Evolutionary conservation across 768 basidiomycete species (phyloP).

Genomic region (Cantharellus anzutake): DNA sequence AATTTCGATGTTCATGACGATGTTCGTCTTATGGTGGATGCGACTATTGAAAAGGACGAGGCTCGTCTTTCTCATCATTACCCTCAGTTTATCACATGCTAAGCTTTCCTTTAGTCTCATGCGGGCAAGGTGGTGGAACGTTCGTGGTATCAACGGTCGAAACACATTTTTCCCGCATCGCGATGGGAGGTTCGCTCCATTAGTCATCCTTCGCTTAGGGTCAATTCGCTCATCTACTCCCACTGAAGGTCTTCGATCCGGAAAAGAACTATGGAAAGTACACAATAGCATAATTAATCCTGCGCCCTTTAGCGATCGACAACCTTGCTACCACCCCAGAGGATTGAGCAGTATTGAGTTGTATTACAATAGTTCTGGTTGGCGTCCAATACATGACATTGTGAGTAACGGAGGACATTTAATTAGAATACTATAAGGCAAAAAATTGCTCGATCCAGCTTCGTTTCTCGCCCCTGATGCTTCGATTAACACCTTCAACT

Average conservation of each 20-base stretch:
- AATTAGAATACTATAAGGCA: neutral
- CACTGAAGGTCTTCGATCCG: conserved; percentile 65
- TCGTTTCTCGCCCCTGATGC: neutral
- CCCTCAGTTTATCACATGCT: neutral
- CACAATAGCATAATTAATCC: conserved; percentile 33
- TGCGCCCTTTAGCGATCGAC: neutral
- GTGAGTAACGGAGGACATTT: neutral
- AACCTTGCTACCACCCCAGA: neutral
- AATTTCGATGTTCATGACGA: conserved; percentile 99
- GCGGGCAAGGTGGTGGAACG: conserved; percentile 97
- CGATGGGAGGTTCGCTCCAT: conserved; percentile 75
- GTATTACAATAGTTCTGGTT: no score
- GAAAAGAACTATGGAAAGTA: conserved; percentile 90
- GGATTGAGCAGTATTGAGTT: neutral
- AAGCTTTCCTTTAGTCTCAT: conserved; percentile 27
- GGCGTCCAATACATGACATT: neutral
- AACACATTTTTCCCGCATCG: conserved; percentile 94
- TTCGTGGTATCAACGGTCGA: conserved; percentile 88
- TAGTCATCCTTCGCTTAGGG: neutral
- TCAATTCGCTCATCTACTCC: neutral
- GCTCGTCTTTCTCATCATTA: conserved; percentile 21
- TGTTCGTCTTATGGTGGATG: conserved; percentile 83
- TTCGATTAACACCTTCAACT: neutral
- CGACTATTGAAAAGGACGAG: conserved; percentile 93
- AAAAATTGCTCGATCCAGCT: neutral